Evolutionary conservation across 208 protist genomes (phyloP), one percentile per base, ranked within the genome.

Genomic region (Leishmania tarentolae): DNA sequence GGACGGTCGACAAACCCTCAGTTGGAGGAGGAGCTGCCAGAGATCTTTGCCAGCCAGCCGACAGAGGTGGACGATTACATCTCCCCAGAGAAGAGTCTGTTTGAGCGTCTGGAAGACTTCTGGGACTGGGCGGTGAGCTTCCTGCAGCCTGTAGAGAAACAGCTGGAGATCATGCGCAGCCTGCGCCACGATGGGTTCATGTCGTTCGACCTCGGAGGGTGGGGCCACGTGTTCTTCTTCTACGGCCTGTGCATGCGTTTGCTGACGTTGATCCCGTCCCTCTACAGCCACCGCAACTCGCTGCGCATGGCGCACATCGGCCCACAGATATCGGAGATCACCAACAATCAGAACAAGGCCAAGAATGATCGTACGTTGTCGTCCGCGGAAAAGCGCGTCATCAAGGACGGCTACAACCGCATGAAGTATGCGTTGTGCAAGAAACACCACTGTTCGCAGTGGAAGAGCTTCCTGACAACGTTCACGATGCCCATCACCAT

Each of bases 51-150:
- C n/a, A 78, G 90, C 74, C 91, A 95, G 83, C 94, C 94, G 28
- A 80, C 86, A 28, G 94, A 97, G 71, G 90, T 97, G 81, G 92
- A 97, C 76, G 92, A 97, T 76, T 97, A 95, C 84, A 97, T 97
- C 68, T 89, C 91, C 0, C 94, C 94, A 31, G 92, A 97, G 53
- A 92, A 94, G 81, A 95, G 90, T 68, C 76, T 89, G 5, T 97
- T 97, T 85, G 94, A 97, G 82, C 85, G 86, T 11, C 59, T 97
- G 59, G 92, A 97, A 75, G 94, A 97, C 79, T 93, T 95, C 72
- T 97, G 94, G 92, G 94, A 97, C 81, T 97, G 91, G 90, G 88
- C 88, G 35, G 86, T 95, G 52, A 90, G 90, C 74, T 97, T 97
- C 76, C 79, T 97, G 77, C 89, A 93, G 77, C 94, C 94, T 35